A percentile compares a stretch with the other conserved stretches of the same genome.
phyloP scores from a whole-genome alignment of 306 rosid species.

The Quercus glauca region DNA sequence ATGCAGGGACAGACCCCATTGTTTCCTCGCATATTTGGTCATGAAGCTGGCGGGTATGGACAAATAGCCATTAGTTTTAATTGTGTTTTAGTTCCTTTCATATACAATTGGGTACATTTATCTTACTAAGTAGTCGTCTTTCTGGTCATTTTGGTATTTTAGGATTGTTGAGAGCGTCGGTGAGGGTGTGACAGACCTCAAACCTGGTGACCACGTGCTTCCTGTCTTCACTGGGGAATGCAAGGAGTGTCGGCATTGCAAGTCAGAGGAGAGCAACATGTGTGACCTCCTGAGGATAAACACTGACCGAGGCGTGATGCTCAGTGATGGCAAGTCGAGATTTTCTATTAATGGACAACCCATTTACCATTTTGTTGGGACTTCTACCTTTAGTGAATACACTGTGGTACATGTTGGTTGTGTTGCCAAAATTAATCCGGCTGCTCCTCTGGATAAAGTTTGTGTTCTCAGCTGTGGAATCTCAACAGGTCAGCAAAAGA shows the following conservation, averaged over 20 bases:
- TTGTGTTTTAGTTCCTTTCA: neutral
- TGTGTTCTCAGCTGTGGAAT: conserved; percentile 89
- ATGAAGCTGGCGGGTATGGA: conserved; percentile 85
- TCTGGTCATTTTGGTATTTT: conserved; percentile 2
- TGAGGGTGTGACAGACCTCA: conserved; percentile 74
- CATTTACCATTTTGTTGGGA: conserved; percentile 75
- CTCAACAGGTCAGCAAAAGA: conserved; percentile 55
- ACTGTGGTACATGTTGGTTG: conserved; percentile 76
- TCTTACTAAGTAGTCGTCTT: too few species aligned
- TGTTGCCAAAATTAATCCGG: conserved; percentile 77
- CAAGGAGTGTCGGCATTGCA: conserved; percentile 73
- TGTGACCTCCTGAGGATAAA: conserved; percentile 85
- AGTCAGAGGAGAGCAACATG: conserved; percentile 91
- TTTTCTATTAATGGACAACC: conserved; percentile 75
- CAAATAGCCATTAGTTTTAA: too few species aligned
- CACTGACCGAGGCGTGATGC: conserved; percentile 76
- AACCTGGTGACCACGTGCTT: conserved; percentile 83
- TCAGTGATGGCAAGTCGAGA: conserved; percentile 55
- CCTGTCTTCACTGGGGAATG: conserved; percentile 91
- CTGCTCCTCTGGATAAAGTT: conserved; percentile 88
- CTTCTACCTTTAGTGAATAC: conserved; percentile 84
- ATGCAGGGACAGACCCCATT: conserved; percentile 74
- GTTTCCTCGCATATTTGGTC: conserved; percentile 91
- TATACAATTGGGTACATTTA: too few species aligned
- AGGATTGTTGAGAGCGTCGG: conserved; percentile 80